These are phyloP conservation scores for Colletotrichum brevisporum DNA, from an alignment of 2,329 filamentous ascomycete genomes.

Conservation along the genomic window DNA sequence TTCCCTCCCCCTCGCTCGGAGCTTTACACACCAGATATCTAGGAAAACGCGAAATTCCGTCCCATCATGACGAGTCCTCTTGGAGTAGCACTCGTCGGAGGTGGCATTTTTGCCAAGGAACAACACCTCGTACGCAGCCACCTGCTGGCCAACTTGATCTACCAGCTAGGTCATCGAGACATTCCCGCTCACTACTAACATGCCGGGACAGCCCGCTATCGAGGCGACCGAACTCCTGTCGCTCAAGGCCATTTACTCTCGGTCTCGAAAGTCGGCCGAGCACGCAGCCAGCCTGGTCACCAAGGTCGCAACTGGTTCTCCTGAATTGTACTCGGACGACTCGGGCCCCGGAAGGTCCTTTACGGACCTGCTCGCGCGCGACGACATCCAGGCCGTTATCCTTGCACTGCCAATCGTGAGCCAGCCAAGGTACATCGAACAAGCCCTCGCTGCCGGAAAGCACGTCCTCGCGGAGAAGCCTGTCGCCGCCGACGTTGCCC, in stretches of 20 bases:
- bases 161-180: no score
- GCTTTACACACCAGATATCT: no score
- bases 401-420: conserved; percentile 74
- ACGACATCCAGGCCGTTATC: conserved; percentile 69
- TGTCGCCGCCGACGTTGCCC: conserved; percentile 70
- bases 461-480: conserved; percentile 81
- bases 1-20: no score
- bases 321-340: conserved; percentile 72
- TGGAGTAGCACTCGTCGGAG: conserved; percentile 73
- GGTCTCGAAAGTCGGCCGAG: conserved; percentile 71
- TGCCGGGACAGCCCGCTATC: conserved; percentile 66
- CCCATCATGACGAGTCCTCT: conserved; percentile 52
- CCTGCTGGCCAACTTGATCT: no score
- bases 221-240: conserved; percentile 62
- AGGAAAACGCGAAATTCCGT: background rate
- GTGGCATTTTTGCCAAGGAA: conserved; percentile 73
- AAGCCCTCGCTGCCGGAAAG: conserved; percentile 74
- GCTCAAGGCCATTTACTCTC: conserved; percentile 77
- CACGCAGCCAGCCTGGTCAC: conserved; percentile 56
- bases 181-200: no score
- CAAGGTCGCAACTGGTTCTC: conserved; percentile 43
- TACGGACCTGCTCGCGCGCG: conserved; percentile 65
- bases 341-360: conserved; percentile 61
- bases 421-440: conserved; percentile 71
- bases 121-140: conserved; percentile 64